Evolutionary conservation across 2,329 filamentous ascomycete genomes (phyloP).

Genomic region (Diaporthe ampelina): DNA sequence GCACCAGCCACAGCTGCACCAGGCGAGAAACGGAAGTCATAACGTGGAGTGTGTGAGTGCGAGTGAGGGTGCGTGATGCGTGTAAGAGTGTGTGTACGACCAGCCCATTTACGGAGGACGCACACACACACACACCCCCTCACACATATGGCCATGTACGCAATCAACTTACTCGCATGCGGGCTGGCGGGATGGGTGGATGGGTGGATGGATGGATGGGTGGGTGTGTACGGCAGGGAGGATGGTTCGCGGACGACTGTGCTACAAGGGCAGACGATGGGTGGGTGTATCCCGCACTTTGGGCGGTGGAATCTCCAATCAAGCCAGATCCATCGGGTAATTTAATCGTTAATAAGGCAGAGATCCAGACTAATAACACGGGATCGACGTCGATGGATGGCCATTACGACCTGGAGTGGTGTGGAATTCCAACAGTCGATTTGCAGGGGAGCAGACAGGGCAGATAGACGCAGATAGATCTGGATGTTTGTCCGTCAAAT

Average conservation of each 20-base stretch:
- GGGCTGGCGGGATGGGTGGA: slow-evolving; percentile 2
- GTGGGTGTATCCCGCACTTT: slow-evolving; percentile 23
- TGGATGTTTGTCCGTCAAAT: background rate
- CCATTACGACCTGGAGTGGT: background rate
- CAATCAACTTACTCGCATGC: slow-evolving; percentile 17
- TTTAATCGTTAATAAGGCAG: slow-evolving; percentile 25
- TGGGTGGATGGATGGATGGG: background rate
- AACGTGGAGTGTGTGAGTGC: background rate
- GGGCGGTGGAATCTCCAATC: slow-evolving; percentile 16
- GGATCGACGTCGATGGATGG: slow-evolving; percentile 20
- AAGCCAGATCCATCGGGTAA: slow-evolving; percentile 31
- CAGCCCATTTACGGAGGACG: background rate
- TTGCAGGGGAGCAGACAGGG: slow-evolving; percentile 12
- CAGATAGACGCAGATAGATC: background rate
- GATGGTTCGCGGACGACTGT: slow-evolving; percentile 24
- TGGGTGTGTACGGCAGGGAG: slow-evolving; percentile 16
- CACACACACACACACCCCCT: too few relatives aligned
- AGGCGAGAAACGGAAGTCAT: slow-evolving; percentile 15
- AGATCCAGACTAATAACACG: slow-evolving; percentile 22
- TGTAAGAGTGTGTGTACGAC: background rate
- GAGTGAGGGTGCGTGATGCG: background rate
- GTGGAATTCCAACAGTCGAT: slow-evolving; percentile 11
- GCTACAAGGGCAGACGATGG: slow-evolving; percentile 2
- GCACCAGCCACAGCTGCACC: slow-evolving; percentile 19
- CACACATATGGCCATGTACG: background rate